Percentiles rank a stretch among this genome's conserved stretches.
phyloP scores from a whole-genome alignment of 1,284 basidiomycete genomes.

The Pseudozyma thailandica region DNA sequence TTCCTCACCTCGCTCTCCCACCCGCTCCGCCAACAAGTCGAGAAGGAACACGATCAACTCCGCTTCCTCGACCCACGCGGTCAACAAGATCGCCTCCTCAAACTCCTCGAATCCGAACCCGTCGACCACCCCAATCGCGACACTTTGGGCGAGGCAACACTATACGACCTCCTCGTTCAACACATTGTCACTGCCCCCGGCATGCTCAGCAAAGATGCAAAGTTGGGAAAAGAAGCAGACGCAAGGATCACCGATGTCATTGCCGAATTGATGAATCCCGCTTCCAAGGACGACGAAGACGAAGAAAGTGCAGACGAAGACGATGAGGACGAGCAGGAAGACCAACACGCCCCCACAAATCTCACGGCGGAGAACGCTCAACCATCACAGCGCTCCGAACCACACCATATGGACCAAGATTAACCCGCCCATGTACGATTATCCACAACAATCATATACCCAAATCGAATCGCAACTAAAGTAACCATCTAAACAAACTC shows the following conservation, averaged over 20 bases:
- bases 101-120: slow-evolving; percentile 23
- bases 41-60: slow-evolving; percentile 18
- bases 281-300: slow-evolving; percentile 6
- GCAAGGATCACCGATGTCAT: slow-evolving; percentile 6
- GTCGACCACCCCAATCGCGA: slow-evolving; percentile 5
- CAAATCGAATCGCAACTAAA: slow-evolving; percentile 10
- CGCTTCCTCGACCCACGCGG: slow-evolving; percentile 20
- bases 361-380: not conserved
- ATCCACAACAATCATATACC: not conserved
- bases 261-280: slow-evolving; percentile 11
- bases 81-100: slow-evolving; percentile 21
- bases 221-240: slow-evolving; percentile 10
- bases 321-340: slow-evolving; percentile 14
- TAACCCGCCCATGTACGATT: too few species aligned
- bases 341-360: not conserved
- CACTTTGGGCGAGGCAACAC: slow-evolving; percentile 9
- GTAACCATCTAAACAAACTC: slow-evolving; percentile 35
- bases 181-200: slow-evolving; percentile 17
- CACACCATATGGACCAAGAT: too few species aligned
- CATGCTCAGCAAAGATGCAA: slow-evolving; percentile 14
- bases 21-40: slow-evolving; percentile 14
- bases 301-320: slow-evolving; percentile 34
- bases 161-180: slow-evolving; percentile 25
- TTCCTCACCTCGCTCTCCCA: slow-evolving; percentile 19
- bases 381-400: too few species aligned